Evolutionary conservation across 2,329 filamentous ascomycete genomes (phyloP).

Genomic region (Aquanectria penicillioides): DNA sequence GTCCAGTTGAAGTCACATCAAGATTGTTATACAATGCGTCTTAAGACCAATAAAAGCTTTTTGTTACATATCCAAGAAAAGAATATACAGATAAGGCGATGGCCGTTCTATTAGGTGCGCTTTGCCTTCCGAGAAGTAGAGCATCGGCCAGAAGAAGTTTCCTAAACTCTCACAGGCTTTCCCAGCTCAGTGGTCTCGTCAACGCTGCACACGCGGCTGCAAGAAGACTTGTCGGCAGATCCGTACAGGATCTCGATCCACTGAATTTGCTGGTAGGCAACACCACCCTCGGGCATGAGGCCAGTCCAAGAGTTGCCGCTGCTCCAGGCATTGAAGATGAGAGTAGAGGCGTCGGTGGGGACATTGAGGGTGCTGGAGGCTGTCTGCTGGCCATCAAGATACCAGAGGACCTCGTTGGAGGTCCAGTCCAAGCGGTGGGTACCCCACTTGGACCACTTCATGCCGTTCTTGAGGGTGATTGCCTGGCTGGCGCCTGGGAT

Average conservation of each 20-base stretch:
- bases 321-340: conserved; percentile 69
- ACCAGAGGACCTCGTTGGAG: conserved; percentile 63
- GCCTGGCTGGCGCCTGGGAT: conserved; percentile 56
- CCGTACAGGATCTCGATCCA: conserved; percentile 69
- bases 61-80: too few relatives aligned
- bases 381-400: conserved; percentile 58
- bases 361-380: conserved; percentile 63
- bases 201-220: conserved; percentile 36
- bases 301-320: conserved; percentile 67
- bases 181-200: conserved; percentile 47
- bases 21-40: too few relatives aligned
- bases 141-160: background rate
- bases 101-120: too few relatives aligned
- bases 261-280: conserved; percentile 66
- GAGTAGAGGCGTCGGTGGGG: conserved; percentile 58
- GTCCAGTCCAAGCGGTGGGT: conserved; percentile 69
- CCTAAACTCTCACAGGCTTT: conserved; percentile 47
- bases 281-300: conserved; percentile 59
- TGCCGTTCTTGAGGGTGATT: conserved; percentile 53
- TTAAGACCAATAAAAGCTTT: too few relatives aligned
- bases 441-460: conserved; percentile 63
- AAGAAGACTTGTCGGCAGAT: conserved; percentile 38
- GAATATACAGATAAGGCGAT: too few relatives aligned
- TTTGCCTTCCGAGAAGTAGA: too few relatives aligned
- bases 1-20: too few relatives aligned